Conservation (phyloP, 352 stramenopile genomes). For the Ophiocytium majus region DNA sequence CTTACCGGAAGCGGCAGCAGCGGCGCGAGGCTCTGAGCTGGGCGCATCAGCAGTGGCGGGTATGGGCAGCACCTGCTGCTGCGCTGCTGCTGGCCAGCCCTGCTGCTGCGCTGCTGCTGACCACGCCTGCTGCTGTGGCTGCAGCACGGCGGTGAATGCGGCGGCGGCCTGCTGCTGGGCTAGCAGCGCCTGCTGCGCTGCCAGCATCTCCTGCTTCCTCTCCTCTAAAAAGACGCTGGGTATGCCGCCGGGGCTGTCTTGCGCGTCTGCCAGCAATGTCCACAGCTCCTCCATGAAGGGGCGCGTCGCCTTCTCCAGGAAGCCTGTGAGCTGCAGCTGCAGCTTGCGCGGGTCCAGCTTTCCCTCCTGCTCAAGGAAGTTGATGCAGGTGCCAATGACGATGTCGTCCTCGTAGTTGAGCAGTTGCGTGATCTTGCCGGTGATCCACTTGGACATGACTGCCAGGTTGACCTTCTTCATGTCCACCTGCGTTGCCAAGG, state of each 20-base stretch:
- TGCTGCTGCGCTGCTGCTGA: neutral
- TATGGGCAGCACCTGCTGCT: too few species aligned
- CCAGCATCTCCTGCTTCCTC: constrained; percentile 78
- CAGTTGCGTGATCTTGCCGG: constrained; percentile 74
- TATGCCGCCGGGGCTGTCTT: constrained; percentile 78
- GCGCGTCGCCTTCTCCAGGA: constrained; percentile 79
- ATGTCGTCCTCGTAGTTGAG: constrained; percentile 86
- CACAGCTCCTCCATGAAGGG: constrained; percentile 82
- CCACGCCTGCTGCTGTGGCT: neutral
- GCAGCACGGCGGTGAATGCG: neutral
- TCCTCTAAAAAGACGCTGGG: constrained; percentile 75
- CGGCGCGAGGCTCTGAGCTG: too few species aligned
- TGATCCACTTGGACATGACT: constrained; percentile 80
- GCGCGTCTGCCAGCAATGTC: constrained; percentile 78
- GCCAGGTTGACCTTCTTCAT: constrained; percentile 81
- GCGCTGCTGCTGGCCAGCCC: too few species aligned
- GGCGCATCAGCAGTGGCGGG: too few species aligned
- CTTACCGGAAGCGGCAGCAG: neutral
- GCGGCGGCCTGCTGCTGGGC: neutral
- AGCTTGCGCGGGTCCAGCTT: constrained; percentile 73
- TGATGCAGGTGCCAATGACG: constrained; percentile 65
- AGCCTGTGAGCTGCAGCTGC: constrained; percentile 79
- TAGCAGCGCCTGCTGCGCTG: neutral
- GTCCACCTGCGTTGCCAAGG: constrained; percentile 59
- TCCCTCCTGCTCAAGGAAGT: constrained; percentile 47